Evolutionary conservation across 805 yeast species (phyloP).

Genomic region (Cyberlindnera saturnus): DNA sequence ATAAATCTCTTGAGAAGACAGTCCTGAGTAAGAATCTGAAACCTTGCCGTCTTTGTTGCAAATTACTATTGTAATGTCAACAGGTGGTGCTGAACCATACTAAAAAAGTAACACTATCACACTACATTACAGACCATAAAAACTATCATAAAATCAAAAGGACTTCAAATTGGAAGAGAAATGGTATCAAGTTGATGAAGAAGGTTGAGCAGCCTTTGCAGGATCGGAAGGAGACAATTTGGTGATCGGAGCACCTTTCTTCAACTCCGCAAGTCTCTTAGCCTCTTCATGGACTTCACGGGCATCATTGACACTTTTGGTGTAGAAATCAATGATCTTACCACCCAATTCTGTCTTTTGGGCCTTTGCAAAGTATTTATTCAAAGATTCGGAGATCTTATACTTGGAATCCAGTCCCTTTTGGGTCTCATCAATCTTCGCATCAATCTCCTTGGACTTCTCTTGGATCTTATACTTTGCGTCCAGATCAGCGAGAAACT

Average conservation of each 20-base stretch:
- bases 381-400: slow-evolving; percentile 33
- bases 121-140: no score
- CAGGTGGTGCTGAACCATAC: no score
- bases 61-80: no score
- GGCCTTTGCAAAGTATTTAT: slow-evolving; percentile 25
- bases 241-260: slow-evolving; percentile 25
- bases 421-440: slow-evolving; percentile 33
- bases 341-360: slow-evolving; percentile 39
- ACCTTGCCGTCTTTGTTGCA: no score
- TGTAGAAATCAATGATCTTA: slow-evolving; percentile 56
- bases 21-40: no score
- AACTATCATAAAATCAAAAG: no score
- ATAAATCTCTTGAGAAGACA: no score
- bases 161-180: no score
- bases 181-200: no score
- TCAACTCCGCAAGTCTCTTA: slow-evolving; percentile 56
- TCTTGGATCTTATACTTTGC: slow-evolving; percentile 50
- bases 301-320: slow-evolving; percentile 47
- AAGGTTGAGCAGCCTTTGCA: no score
- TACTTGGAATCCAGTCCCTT: slow-evolving; percentile 36
- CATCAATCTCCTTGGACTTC: slow-evolving; percentile 31
- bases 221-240: no score
- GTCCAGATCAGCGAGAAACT: slow-evolving; percentile 51
- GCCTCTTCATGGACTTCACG: slow-evolving; percentile 71
- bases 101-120: no score